Base-by-base conservation (phyloP, 2,329 filamentous ascomycete genomes). In the Bipolaris gigantea region DNA sequence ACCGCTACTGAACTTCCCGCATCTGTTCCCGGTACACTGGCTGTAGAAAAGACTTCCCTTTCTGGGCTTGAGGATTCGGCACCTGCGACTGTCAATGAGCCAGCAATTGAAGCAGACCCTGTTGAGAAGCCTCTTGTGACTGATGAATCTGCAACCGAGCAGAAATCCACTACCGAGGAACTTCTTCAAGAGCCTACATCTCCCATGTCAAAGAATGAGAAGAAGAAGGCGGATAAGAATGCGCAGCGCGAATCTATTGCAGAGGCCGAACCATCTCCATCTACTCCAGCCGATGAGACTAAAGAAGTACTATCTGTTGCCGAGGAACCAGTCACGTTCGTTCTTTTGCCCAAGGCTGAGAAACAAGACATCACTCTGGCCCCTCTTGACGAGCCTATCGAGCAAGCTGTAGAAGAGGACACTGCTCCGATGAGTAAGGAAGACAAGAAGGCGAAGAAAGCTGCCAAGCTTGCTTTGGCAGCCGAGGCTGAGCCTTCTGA, bases 361-460 rank as follows among this genome's bases (percentile, higher is more conserved):
- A 33, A 43, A 2, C 8, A 7, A 6, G 10, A 38, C 3, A n/a
- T 16, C 21, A 9, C 0, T n/a, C 16, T 19, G 16, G n/a, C 16
- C 4, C 16, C 38, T 15, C 44, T 27, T 5, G 38, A 48, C 10
- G 53, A 40, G 13, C 30, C n/a, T 16, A 19, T 19, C n/a, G 34
- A 33, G 16, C 32, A 50, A 19, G 18, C 36, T 1, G 38, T 11
- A 36, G 56, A 60, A 34, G 59, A 61, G n/a, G 43, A 58, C 0
- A 40, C 27, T 27, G 35, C 55, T 2, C 43, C 25, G n/a, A 16
- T 42, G 25, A 30, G 55, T 5, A 64, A 64, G 56, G 66, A 65
- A 43, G 64, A 64, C 15, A 61, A 61, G 49, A 66, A 65, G 36
- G 63, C 56, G 5, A 64, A 66, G 55, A 66, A 66, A 42, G 50